Evolutionary conservation across 305 asterid species (phyloP).

Genomic region (Salvia sclarea): DNA sequence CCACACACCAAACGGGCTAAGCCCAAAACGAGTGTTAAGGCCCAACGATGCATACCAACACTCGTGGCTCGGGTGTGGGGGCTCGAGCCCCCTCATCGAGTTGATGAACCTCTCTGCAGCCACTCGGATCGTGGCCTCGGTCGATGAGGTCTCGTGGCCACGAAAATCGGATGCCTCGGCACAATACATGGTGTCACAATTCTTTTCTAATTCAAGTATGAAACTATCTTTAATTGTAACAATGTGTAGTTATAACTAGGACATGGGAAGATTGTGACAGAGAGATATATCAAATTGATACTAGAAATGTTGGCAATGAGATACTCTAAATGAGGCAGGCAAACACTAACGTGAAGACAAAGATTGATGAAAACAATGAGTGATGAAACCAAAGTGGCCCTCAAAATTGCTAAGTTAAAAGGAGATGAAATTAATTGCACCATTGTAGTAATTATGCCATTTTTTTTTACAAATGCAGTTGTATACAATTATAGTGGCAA

Average conservation of each 20-base stretch:
- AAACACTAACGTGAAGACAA: not conserved
- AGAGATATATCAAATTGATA: too few relatives aligned
- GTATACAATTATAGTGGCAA: too few relatives aligned
- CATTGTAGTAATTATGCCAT: not conserved
- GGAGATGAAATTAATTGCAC: too few relatives aligned
- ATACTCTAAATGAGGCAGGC: not conserved
- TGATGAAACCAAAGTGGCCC: constrained; percentile 11
- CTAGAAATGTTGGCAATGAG: too few relatives aligned
- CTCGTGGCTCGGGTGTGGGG: not conserved
- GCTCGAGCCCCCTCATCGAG: constrained; percentile 12
- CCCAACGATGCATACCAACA: not conserved
- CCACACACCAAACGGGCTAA: too few relatives aligned
- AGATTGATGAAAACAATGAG: not conserved
- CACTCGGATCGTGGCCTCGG: constrained; percentile 13
- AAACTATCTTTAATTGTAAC: not conserved
- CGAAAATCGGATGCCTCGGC: not conserved
- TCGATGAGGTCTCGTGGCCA: not conserved
- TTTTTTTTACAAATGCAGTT: not conserved
- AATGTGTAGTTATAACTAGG: not conserved
- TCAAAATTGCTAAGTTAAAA: not conserved
- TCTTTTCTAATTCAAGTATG: not conserved
- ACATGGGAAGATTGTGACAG: not conserved
- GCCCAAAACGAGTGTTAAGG: too few relatives aligned
- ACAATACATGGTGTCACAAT: too few relatives aligned
- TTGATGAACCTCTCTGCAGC: constrained; percentile 18